These are phyloP conservation scores for Odonthalia washingtoniensis DNA, from an alignment of 31 red algal species.

Conservation along the genomic window DNA sequence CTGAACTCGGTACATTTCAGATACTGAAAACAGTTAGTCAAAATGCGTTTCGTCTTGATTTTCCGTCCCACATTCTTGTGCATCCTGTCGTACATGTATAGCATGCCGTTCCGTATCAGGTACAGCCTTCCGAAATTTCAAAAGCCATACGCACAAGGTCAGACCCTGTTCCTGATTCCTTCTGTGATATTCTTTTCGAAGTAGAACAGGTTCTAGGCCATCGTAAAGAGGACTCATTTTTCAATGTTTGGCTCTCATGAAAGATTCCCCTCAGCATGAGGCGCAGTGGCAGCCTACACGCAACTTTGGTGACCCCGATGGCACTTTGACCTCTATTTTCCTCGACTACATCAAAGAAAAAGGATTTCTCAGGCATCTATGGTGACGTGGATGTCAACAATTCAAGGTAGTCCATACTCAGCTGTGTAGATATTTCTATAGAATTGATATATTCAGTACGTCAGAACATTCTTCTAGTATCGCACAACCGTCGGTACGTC, in stretches of 20 bases:
- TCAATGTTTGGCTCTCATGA: slow-evolving; percentile 41
- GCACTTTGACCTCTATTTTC: slow-evolving; percentile 31
- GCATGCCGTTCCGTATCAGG: neutral
- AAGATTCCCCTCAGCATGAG: slow-evolving; percentile 28
- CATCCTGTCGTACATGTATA: slow-evolving; percentile 25
- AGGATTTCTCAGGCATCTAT: no score
- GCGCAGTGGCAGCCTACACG: slow-evolving; percentile 51
- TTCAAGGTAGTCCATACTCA: no score
- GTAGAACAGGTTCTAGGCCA: no score
- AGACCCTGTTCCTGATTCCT: no score
- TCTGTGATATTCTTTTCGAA: no score
- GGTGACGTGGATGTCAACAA: no score
- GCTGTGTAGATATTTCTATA: no score
- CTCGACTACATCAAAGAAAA: slow-evolving; percentile 46
- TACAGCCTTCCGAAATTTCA: no score
- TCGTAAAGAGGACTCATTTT: slow-evolving; percentile 31
- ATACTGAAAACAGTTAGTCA: slow-evolving; percentile 12
- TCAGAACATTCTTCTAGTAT: no score
- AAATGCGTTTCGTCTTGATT: slow-evolving; percentile 39
- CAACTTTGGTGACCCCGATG: slow-evolving; percentile 50
- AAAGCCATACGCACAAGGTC: no score
- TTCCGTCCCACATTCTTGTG: neutral
- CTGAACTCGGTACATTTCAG: slow-evolving; percentile 8
- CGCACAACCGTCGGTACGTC: no score
- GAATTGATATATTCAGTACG: no score